Conservation (phyloP, 208 protist species). For the Trypanosoma rangeli region DNA sequence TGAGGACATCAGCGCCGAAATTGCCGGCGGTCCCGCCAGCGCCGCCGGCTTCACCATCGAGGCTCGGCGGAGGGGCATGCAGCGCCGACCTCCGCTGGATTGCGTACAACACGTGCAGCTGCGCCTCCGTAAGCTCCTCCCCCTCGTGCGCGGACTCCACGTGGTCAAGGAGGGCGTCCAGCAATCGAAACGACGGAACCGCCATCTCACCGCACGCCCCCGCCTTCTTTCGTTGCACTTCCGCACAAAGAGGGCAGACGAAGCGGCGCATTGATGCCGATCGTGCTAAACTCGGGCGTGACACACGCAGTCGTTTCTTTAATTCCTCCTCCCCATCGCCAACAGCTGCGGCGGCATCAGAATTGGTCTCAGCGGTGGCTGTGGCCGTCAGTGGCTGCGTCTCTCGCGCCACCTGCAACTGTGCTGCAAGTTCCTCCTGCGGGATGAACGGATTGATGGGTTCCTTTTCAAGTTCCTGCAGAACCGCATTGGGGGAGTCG, state of each 20-base stretch:
- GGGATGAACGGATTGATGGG: constrained; percentile 79
- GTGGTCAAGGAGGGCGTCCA: constrained; percentile 68
- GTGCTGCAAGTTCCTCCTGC: constrained; percentile 37
- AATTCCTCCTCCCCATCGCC: constrained; percentile 15
- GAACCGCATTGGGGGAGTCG: constrained; percentile 53
- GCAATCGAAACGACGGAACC: constrained; percentile 46
- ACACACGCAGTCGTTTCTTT: constrained; percentile 20
- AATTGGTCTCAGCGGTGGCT: neutral
- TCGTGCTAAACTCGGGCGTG: constrained; percentile 22
- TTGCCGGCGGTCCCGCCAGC: constrained; percentile 5
- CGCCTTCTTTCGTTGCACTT: neutral
- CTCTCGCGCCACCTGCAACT: constrained; percentile 16
- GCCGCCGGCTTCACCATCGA: constrained; percentile 11
- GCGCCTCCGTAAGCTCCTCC: constrained; percentile 33
- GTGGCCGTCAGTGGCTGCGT: neutral
- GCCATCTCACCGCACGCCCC: neutral
- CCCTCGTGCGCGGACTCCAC: constrained; percentile 39
- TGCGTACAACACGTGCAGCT: constrained; percentile 39
- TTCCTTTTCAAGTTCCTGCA: constrained; percentile 68
- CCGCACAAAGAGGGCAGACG: constrained; percentile 24
- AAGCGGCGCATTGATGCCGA: constrained; percentile 25
- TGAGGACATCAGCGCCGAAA: neutral
- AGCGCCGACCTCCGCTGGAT: constrained; percentile 20
- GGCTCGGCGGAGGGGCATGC: constrained; percentile 7
- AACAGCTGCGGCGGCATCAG: neutral